A percentile compares a stretch with the other conserved stretches of the same genome.
These are phyloP conservation scores for Brassica nigra DNA, from an alignment of 345 rosid species.

Conservation along the genomic window DNA sequence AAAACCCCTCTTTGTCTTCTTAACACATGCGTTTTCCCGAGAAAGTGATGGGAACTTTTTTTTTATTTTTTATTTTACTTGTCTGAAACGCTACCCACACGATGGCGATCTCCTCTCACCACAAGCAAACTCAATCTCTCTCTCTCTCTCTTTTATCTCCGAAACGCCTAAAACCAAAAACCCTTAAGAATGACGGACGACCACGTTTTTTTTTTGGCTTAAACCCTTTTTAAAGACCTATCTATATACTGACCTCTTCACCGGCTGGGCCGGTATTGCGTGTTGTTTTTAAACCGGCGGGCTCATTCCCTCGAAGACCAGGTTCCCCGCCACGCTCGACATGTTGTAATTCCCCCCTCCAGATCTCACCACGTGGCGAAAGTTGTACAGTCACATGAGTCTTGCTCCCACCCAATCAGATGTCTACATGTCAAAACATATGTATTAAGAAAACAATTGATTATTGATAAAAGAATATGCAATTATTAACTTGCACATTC, in stretches of 20 bases:
- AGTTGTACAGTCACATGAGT: constrained; percentile 34
- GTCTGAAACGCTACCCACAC: constrained; percentile 47
- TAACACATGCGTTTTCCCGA: constrained; percentile 49
- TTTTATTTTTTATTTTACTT: neutral
- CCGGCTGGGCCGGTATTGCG: constrained; percentile 48
- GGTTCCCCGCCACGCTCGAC: constrained; percentile 40
- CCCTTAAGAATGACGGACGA: constrained; percentile 52
- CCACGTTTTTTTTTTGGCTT: constrained; percentile 45
- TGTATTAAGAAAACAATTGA: neutral
- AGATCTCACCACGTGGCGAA: constrained; percentile 51
- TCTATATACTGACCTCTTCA: constrained; percentile 46
- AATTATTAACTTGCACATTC: constrained; percentile 16
- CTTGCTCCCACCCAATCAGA: constrained; percentile 6
- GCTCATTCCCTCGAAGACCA: constrained; percentile 41
- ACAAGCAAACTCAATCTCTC: constrained; percentile 12
- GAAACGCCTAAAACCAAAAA: constrained; percentile 44
- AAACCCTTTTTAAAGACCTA: constrained; percentile 49
- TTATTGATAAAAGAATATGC: neutral
- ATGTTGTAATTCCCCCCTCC: constrained; percentile 4
- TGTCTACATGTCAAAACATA: constrained; percentile 9
- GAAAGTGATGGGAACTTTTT: constrained; percentile 36
- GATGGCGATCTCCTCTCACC: constrained; percentile 40
- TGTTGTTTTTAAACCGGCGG: constrained; percentile 37
- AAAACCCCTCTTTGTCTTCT: constrained; percentile 33
- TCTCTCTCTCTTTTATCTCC: constrained; percentile 27